These are phyloP conservation scores for Neurospora discreta DNA, from an alignment of 495 filamentous ascomycete genomes.

Conservation along the genomic window DNA sequence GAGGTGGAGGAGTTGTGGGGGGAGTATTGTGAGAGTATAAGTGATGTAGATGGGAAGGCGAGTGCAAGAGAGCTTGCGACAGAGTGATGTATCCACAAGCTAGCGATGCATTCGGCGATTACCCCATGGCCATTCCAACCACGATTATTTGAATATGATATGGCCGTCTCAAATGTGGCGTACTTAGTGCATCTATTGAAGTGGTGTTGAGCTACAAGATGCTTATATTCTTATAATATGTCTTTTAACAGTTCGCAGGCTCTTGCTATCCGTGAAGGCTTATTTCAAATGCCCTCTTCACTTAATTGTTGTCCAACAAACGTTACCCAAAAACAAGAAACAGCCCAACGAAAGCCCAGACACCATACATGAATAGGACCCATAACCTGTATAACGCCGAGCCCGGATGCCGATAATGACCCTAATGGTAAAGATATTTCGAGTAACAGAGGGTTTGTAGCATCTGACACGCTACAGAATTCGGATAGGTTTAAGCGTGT, in stretches of 20 bases:
- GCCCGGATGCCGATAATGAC: neutral
- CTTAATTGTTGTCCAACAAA: neutral
- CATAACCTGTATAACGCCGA: neutral
- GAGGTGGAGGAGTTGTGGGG: constrained; percentile 60
- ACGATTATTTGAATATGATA: neutral
- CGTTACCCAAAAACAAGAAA: neutral
- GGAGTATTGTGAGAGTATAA: constrained; percentile 40
- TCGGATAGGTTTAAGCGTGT: neutral
- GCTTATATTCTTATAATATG: neutral
- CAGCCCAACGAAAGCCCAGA: neutral
- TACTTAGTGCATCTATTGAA: neutral
- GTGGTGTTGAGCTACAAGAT: neutral
- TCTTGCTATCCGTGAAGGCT: neutral
- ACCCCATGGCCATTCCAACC: neutral
- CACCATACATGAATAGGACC: neutral
- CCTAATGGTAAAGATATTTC: neutral
- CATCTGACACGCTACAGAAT: neutral
- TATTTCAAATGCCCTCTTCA: neutral
- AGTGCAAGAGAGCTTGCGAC: neutral
- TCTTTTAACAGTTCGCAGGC: neutral
- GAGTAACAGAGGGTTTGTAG: no score
- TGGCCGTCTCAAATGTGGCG: neutral
- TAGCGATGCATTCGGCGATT: neutral
- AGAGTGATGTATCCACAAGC: neutral
- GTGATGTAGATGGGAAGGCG: neutral